Base-by-base conservation (phyloP, 805 yeast genomes). In the Pichia phayaonensis region DNA sequence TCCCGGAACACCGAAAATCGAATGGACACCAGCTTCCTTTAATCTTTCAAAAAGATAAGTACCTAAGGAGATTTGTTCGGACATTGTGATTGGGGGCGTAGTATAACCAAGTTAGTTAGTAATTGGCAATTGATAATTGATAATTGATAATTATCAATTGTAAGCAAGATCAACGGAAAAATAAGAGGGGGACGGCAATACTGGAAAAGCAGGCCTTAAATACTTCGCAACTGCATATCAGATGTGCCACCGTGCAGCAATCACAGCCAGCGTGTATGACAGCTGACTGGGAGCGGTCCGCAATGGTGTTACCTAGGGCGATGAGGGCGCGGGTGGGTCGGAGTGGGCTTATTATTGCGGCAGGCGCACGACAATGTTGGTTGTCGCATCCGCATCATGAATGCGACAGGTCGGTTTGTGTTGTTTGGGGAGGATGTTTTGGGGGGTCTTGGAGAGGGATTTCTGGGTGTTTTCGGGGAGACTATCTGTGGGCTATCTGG, bases 1-100 rank as follows among this genome's bases (percentile, higher is more conserved):
- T 61, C 90, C 90, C 54, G 92, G 92, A 50, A 85, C 77, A 62
- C 92, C 92, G 62, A 84, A 85, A 63, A 85, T 74, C 60, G 90
- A 82, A 59, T 78, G 74, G 56, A 84, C 81, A 52, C 79, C 77
- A 48, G 85, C 76, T 67, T 87, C 92, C 68, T 75, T 77, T 59
- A 87, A 72, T 73, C 95, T 77, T 72, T 84, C 89, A 64, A 87
- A 87, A 54, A 87, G 70, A 64, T 84, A 87, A 59, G 80, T 77
- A 62, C 95, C 95, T 60, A 87, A 72, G 48, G 90, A 70, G 58
- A 86, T 80, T 51, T 62, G 58, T 15, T 46, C 47, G 7, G 45
- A 15, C 49, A 38, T 42, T 43, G 16, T 34, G 8, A 13, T 26
- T 20, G 15, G 2, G n/a, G 13, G 4, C n/a, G n/a, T 34, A n/a